Evolutionary conservation across 2,329 filamentous ascomycete species (phyloP).

Genomic region (Apiospora malaysiana): DNA sequence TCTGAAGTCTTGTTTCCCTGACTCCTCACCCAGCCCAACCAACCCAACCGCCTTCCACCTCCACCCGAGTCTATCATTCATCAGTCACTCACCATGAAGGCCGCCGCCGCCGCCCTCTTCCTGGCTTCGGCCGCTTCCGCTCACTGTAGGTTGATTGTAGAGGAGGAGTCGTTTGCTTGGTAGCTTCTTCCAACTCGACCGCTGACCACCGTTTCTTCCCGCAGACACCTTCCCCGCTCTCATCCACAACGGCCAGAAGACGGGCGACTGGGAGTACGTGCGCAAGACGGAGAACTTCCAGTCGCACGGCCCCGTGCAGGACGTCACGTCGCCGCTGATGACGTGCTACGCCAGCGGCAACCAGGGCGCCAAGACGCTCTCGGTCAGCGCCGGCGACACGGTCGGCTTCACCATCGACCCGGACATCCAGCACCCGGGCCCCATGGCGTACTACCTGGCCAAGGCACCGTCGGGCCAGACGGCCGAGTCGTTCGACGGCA

Average conservation of each 20-base stretch:
- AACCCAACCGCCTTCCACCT: background rate
- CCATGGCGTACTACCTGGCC: slow-evolving; percentile 48
- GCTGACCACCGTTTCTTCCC: background rate
- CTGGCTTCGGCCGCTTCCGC: slow-evolving; percentile 19
- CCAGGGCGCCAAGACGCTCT: slow-evolving; percentile 47
- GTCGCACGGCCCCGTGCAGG: slow-evolving; percentile 40
- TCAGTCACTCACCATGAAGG: slow-evolving; percentile 17
- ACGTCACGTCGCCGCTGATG: slow-evolving; percentile 39
- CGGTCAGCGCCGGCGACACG: slow-evolving; percentile 47
- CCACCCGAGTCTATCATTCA: background rate
- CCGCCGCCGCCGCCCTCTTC: slow-evolving; percentile 15
- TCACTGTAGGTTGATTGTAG: slow-evolving; percentile 9
- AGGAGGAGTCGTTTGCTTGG: too few species aligned
- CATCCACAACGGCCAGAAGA: slow-evolving; percentile 13
- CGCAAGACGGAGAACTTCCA: slow-evolving; percentile 44
- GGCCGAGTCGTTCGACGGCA: slow-evolving; percentile 46
- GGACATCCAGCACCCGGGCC: slow-evolving; percentile 49
- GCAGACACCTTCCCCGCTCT: slow-evolving; percentile 21
- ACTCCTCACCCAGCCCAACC: background rate
- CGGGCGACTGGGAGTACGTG: slow-evolving; percentile 26
- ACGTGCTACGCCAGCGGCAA: slow-evolving; percentile 38
- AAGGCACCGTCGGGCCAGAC: slow-evolving; percentile 44
- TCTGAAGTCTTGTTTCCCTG: background rate
- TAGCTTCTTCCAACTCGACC: too few species aligned
- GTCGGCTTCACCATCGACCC: slow-evolving; percentile 46